Evolutionary conservation across 306 rosid genomes (phyloP).

Genomic region (Citrullus mucosospermus): DNA sequence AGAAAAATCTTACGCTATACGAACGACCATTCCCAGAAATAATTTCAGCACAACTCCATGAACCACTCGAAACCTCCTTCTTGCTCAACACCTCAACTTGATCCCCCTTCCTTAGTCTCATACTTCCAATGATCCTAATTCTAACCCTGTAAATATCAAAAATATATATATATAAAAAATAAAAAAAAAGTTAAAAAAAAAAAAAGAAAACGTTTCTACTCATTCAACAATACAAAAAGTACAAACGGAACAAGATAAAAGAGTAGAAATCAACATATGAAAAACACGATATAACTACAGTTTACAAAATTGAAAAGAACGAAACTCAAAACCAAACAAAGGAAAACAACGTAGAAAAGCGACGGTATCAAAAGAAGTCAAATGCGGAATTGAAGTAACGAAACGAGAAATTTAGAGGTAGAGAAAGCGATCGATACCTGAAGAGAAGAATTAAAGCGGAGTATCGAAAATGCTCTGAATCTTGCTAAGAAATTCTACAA

Average conservation of each 20-base stretch:
- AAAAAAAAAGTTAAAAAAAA: rapidly evolving
- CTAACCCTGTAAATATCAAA: not conserved
- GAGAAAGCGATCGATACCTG: not conserved
- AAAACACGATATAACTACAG: not conserved
- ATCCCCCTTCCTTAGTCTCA: conserved; percentile 56
- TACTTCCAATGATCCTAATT: conserved; percentile 2
- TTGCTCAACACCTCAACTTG: conserved; percentile 60
- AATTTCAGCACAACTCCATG: conserved; percentile 60
- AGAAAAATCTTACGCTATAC: conserved; percentile 33
- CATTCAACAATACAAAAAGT: not conserved
- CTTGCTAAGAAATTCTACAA: not conserved
- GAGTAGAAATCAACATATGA: not conserved
- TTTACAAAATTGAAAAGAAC: not conserved
- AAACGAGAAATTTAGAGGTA: not conserved
- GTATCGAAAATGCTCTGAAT: not conserved
- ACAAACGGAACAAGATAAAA: not conserved
- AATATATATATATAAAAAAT: no score
- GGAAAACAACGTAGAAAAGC: not conserved
- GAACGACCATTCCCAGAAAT: conserved; percentile 51
- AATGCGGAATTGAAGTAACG: not conserved
- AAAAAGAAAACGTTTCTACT: not conserved
- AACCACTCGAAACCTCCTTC: conserved; percentile 25
- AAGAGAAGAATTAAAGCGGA: not conserved
- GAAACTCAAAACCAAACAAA: not conserved
- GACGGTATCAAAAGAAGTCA: not conserved